These are phyloP conservation scores for Skeletonema costatum DNA, from an alignment of 108 stramenopile genomes.

Conservation along the genomic window DNA sequence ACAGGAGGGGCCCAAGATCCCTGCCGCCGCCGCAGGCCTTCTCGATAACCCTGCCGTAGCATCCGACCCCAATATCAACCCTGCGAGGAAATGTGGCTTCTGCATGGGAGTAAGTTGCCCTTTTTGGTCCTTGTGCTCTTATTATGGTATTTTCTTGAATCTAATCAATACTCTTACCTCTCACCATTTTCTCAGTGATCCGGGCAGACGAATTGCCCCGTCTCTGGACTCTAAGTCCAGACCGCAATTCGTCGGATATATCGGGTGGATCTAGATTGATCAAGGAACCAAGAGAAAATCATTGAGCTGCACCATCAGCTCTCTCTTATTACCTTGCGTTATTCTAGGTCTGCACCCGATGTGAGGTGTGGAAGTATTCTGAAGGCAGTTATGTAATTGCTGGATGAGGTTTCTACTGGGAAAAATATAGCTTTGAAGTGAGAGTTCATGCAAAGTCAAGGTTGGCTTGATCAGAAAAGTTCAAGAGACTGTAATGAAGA, in stretches of 20 bases:
- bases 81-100: slow-evolving; percentile 79
- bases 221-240: slow-evolving; percentile 59
- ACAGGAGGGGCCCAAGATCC: slow-evolving; percentile 12
- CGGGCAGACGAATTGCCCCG: slow-evolving; percentile 84
- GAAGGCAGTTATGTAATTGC: background rate
- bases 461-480: slow-evolving; percentile 3
- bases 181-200: slow-evolving; percentile 51
- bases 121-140: background rate
- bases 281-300: background rate
- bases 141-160: background rate
- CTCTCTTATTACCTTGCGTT: background rate
- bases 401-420: slow-evolving; percentile 2
- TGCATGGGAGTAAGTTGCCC: slow-evolving; percentile 71
- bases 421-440: background rate
- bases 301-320: background rate
- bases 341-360: slow-evolving; percentile 32
- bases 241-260: slow-evolving; percentile 53
- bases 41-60: slow-evolving; percentile 51
- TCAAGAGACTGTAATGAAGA: slow-evolving; percentile 29
- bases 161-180: slow-evolving; percentile 2
- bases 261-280: slow-evolving; percentile 35
- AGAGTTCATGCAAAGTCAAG: slow-evolving; percentile 15
- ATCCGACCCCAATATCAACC: slow-evolving; percentile 56
- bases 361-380: background rate
- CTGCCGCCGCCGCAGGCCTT: background rate